Evolutionary conservation across 176 grass and related monocot genomes (phyloP).

Genomic region (Cocos nucifera): DNA sequence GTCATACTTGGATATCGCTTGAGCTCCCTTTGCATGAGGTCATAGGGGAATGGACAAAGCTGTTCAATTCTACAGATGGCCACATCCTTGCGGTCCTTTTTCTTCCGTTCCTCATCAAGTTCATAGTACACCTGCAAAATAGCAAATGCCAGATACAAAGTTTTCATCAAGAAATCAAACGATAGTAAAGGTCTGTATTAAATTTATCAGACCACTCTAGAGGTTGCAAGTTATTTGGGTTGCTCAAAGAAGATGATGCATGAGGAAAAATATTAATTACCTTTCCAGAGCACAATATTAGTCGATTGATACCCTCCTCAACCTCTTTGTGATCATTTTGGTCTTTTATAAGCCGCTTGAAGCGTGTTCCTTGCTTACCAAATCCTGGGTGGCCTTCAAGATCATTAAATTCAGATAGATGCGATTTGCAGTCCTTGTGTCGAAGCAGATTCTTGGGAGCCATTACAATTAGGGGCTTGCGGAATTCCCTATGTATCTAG

Average conservation of each 20-base stretch:
- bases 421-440: slow-evolving; percentile 93
- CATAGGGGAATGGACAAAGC: slow-evolving; percentile 77
- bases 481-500: slow-evolving; percentile 82
- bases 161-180: too few species aligned
- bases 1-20: slow-evolving; percentile 88
- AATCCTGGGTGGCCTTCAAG: slow-evolving; percentile 82
- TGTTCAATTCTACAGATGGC: slow-evolving; percentile 95
- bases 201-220: too few species aligned
- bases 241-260: background rate
- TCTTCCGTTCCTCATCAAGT: slow-evolving; percentile 76
- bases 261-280: slow-evolving; percentile 25
- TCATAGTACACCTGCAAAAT: slow-evolving; percentile 84
- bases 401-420: slow-evolving; percentile 95
- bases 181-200: too few species aligned
- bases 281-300: slow-evolving; percentile 89
- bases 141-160: background rate
- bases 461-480: slow-evolving; percentile 78
- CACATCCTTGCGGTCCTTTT: slow-evolving; percentile 47
- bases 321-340: slow-evolving; percentile 63
- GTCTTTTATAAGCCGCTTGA: slow-evolving; percentile 95
- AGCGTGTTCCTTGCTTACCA: slow-evolving; percentile 88
- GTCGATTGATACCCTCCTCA: slow-evolving; percentile 69
- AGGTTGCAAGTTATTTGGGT: too few species aligned
- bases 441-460: slow-evolving; percentile 81
- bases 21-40: slow-evolving; percentile 88